These are phyloP conservation scores for Colletotrichum graminicola DNA, from an alignment of 2,329 filamentous ascomycete genomes.

Conservation along the genomic window DNA sequence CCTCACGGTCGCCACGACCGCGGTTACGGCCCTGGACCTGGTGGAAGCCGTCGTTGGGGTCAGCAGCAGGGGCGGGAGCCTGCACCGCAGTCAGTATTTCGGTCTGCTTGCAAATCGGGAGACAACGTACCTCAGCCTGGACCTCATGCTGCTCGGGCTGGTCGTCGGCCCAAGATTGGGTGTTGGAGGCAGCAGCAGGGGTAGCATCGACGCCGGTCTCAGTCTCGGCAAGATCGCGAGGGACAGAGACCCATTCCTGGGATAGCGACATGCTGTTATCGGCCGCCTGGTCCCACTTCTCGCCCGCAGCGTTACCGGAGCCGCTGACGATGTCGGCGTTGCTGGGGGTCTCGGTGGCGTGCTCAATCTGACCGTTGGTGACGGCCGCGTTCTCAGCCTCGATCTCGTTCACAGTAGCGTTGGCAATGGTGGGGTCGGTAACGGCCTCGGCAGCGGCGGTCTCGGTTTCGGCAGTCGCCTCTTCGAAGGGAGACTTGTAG, in stretches of 20 bases:
- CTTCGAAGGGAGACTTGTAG: slow-evolving; percentile 61
- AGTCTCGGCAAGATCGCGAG: slow-evolving; percentile 77
- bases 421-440: slow-evolving; percentile 75
- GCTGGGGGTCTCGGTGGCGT: slow-evolving; percentile 56
- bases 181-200: slow-evolving; percentile 66
- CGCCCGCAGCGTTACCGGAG: slow-evolving; percentile 71
- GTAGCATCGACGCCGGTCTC: slow-evolving; percentile 74
- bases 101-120: not conserved
- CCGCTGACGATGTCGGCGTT: slow-evolving; percentile 66
- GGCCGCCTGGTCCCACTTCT: slow-evolving; percentile 72
- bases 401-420: slow-evolving; percentile 77
- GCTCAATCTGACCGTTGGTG: slow-evolving; percentile 58
- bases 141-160: slow-evolving; percentile 76
- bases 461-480: slow-evolving; percentile 44
- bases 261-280: slow-evolving; percentile 58
- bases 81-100: slow-evolving; percentile 16
- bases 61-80: slow-evolving; percentile 53
- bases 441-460: slow-evolving; percentile 48
- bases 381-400: slow-evolving; percentile 60
- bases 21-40: slow-evolving; percentile 74
- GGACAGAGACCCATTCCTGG: slow-evolving; percentile 77
- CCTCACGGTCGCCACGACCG: slow-evolving; percentile 66
- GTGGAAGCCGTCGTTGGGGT: slow-evolving; percentile 76
- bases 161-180: slow-evolving; percentile 87
- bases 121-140: slow-evolving; percentile 56